Base-by-base conservation (phyloP, 495 filamentous ascomycete genomes). In the Daldinia grandis region DNA sequence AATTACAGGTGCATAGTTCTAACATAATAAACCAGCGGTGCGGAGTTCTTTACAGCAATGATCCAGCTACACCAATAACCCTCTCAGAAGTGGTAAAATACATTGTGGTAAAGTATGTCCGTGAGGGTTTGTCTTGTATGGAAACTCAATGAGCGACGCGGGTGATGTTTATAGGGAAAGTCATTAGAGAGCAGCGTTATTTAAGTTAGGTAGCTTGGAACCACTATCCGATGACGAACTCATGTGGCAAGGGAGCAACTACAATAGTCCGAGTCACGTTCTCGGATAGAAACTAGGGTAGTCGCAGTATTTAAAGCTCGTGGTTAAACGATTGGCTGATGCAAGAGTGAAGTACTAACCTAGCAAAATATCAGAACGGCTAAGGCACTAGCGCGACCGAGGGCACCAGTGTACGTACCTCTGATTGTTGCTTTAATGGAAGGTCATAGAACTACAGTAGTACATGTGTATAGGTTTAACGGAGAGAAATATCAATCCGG, bases 271-370 rank as follows among this genome's bases (percentile, higher is more conserved):
- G 42, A 24, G 54, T 57, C 54, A 57, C 54, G 62, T 64, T 64
- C 17, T 57, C n/a, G 54, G 33, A 37, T 33, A 37, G 10, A 1
- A 21, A 33, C 15, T 33, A 25, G 9, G n/a, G 17, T 56, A 17
- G 28, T 30, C 10, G 37, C 49, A 10, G 51, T 49, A 66, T 65
- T 51, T 5, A 40, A 4, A 53, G 62, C 70, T 65, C 70, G 70
- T 73, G 70, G 70, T 62, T 58, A 66, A 66, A 73, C 63, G 70
- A 73, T 73, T 73, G 70, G 70, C 21, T 53, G 25, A 69, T 69
- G 65, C 65, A 47, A 24, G 55, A 53, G 40, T n/a, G 35, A 51
- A 4, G 49, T 30, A 12, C 21, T 31, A 15, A 30, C n/a, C 15
- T 55, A 42, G 28, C 51, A 15, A 28, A 28, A 12, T 28, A 27